These are phyloP conservation scores for Sphaerulina vaccinii DNA, from an alignment of 2,329 filamentous ascomycete genomes.

Conservation along the genomic window DNA sequence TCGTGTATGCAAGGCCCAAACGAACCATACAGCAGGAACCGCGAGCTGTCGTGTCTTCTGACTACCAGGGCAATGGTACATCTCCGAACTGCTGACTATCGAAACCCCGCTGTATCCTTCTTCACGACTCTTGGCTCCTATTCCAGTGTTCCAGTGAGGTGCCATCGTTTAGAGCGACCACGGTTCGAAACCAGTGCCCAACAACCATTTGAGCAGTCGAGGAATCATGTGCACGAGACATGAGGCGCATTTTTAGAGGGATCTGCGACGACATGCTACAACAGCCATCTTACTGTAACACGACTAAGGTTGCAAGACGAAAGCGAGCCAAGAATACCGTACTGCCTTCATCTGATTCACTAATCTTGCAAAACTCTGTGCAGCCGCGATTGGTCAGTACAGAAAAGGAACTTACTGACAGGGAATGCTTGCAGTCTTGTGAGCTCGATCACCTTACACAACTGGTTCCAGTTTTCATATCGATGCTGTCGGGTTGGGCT, in stretches of 20 bases:
- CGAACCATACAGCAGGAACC: background rate
- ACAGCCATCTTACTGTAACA: constrained; percentile 1
- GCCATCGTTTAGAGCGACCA: background rate
- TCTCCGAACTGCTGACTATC: constrained; percentile 5
- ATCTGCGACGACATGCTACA: constrained; percentile 6
- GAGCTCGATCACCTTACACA: background rate
- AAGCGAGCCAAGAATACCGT: background rate
- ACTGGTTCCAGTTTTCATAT: constrained; percentile 14
- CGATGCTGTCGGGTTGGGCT: constrained; percentile 11
- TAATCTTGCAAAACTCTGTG: background rate
- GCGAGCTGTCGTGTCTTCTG: constrained; percentile 2
- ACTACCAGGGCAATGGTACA: background rate
- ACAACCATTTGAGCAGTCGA: background rate
- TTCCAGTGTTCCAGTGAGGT: background rate
- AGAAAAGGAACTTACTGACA: too few species aligned
- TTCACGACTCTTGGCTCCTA: background rate
- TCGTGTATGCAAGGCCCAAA: background rate
- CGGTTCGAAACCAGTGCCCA: background rate
- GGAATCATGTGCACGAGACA: constrained; percentile 4
- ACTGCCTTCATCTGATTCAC: constrained; percentile 2
- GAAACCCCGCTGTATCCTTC: background rate
- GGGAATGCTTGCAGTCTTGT: constrained; percentile 1
- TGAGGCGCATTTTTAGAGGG: background rate
- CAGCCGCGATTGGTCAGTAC: constrained; percentile 3
- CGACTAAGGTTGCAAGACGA: background rate